Evolutionary conservation across 2,329 filamentous ascomycete genomes (phyloP).

Genomic region (Stemphylium beticola): DNA sequence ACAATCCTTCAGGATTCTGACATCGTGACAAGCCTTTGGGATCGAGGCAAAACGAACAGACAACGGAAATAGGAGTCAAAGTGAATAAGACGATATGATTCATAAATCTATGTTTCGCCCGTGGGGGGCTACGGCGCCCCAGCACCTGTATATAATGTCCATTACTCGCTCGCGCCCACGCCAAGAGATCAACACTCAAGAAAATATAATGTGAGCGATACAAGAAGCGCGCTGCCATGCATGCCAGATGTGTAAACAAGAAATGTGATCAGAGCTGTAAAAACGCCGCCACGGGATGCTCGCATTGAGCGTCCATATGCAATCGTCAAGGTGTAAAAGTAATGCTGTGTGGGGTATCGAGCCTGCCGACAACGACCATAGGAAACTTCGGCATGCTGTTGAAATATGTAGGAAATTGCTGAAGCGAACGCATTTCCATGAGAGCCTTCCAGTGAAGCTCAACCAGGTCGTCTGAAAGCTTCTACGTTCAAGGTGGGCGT

Average conservation of each 20-base stretch:
- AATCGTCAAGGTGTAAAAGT: constrained; percentile 22
- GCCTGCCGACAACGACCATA: constrained; percentile 24
- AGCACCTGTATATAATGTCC: too few relatives aligned
- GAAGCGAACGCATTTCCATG: not conserved
- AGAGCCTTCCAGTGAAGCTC: not conserved
- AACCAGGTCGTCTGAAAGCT: constrained; percentile 60
- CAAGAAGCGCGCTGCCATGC: constrained; percentile 37
- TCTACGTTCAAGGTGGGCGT: constrained; percentile 70
- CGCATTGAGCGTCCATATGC: constrained; percentile 19
- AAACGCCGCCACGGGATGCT: constrained; percentile 17
- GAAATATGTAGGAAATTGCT: constrained; percentile 7
- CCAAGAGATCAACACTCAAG: not conserved
- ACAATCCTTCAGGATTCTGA: too few relatives aligned
- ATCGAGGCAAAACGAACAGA: too few relatives aligned
- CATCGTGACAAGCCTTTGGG: too few relatives aligned
- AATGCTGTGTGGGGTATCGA: constrained; percentile 22
- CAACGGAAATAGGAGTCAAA: too few relatives aligned
- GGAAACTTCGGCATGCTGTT: constrained; percentile 1
- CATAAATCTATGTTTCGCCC: too few relatives aligned
- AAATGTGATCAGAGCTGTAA: constrained; percentile 2
- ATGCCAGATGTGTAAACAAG: constrained; percentile 19
- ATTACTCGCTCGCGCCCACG: too few relatives aligned
- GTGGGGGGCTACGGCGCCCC: too few relatives aligned
- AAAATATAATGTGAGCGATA: constrained; percentile 14
- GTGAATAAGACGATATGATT: too few relatives aligned